A percentile compares a stretch with the other conserved stretches of the same genome.
These are phyloP conservation scores for Mortierella sp. DNA, from an alignment of 371 early-diverging fungal species.

Conservation along the genomic window DNA sequence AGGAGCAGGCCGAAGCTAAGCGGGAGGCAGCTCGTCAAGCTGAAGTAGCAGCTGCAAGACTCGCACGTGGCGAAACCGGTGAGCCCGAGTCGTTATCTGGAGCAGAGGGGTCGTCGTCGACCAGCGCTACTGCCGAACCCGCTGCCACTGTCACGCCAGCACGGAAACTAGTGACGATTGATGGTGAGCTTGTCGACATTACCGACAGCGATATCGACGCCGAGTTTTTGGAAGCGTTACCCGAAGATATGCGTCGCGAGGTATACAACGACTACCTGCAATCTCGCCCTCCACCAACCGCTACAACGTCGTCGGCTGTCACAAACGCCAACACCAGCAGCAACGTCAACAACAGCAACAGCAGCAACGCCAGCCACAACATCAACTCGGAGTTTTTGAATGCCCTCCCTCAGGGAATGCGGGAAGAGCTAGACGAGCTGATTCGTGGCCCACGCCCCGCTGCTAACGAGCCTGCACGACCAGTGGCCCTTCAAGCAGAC, in stretches of 20 bases:
- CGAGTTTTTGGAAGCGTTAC: conserved; percentile 95
- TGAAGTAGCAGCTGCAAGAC: conserved; percentile 41
- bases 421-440: conserved; percentile 80
- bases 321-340: conserved; percentile 27
- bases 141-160: conserved; percentile 28
- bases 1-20: conserved; percentile 46
- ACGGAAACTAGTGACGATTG: conserved; percentile 66
- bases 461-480: conserved; percentile 20
- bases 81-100: conserved; percentile 23
- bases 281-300: conserved; percentile 59
- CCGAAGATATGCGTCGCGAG: conserved; percentile 95
- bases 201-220: conserved; percentile 96
- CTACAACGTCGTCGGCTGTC: neutral
- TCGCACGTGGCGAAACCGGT: conserved; percentile 55
- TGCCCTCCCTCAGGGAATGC: conserved; percentile 86
- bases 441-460: conserved; percentile 68
- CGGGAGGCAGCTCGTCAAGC: conserved; percentile 33
- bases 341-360: conserved; percentile 6
- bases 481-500: conserved; percentile 17
- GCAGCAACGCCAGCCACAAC: conserved; percentile 35
- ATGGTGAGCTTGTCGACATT: conserved; percentile 89
- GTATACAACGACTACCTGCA: conserved; percentile 87
- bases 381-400: conserved; percentile 85
- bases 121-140: conserved; percentile 52
- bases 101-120: conserved; percentile 30